Evolutionary conservation across 177 flowering plant genomes (phyloP).

Genomic region (Vitis hybrid): DNA sequence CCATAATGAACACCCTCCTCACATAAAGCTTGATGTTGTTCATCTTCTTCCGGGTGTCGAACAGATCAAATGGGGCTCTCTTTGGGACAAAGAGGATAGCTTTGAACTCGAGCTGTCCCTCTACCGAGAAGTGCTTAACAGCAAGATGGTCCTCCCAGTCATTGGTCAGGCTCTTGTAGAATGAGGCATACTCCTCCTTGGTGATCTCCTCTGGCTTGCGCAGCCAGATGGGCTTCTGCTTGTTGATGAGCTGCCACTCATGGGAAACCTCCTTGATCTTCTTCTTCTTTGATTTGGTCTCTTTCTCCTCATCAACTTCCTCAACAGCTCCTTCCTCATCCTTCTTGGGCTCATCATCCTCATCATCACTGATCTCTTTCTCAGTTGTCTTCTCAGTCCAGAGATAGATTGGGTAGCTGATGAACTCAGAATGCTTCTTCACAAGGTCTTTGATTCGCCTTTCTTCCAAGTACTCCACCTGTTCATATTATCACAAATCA

Average conservation of each 20-base stretch:
- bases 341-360: conserved; percentile 56
- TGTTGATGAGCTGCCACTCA: conserved; percentile 67
- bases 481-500: conserved; percentile 7
- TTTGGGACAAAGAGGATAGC: conserved; percentile 66
- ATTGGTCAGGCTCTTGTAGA: conserved; percentile 70
- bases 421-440: conserved; percentile 76
- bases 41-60: conserved; percentile 65
- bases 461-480: conserved; percentile 68
- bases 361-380: conserved; percentile 69
- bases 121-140: conserved; percentile 74
- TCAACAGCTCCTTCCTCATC: conserved; percentile 65
- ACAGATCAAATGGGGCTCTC: conserved; percentile 72
- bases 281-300: conserved; percentile 58
- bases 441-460: conserved; percentile 67
- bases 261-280: conserved; percentile 70
- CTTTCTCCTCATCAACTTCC: conserved; percentile 66
- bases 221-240: conserved; percentile 75
- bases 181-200: conserved; percentile 67
- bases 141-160: conserved; percentile 77
- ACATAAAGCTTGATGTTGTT: conserved; percentile 80
- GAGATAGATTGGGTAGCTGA: conserved; percentile 64
- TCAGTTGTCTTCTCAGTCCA: conserved; percentile 73
- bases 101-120: conserved; percentile 73
- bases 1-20: conserved; percentile 71
- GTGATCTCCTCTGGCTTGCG: conserved; percentile 70